Base-by-base conservation (phyloP, 495 filamentous ascomycete genomes). In the Aspergillus diversus region DNA sequence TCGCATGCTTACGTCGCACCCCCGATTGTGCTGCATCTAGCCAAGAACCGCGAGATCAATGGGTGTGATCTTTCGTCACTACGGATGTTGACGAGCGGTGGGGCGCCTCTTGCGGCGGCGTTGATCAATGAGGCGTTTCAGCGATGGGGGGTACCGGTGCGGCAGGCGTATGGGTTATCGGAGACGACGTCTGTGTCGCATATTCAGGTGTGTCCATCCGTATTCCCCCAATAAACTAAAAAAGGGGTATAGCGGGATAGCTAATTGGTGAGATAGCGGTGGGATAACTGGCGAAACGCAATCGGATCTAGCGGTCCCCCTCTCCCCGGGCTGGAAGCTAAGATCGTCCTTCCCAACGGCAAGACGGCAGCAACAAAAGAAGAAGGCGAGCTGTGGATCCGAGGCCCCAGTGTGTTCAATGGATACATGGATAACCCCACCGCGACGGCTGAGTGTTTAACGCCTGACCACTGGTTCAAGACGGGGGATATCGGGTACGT, bases 91-190 rank as follows among this genome's bases (percentile, higher is more conserved):
- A 91, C 87, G 68, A 92, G 86, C 4, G 93, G 89, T 8, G 93
- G 90, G 2, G 93, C 93, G 0, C 92, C 93, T 0, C 72, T 97
- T 16, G 90, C 89, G 0, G 73, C 77, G 15, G 91, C 95, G 47
- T 77, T 97, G 2, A 87, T 91, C 2, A 81, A 91, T 42, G 81
- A 86, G n/a, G 83, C 92, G 6, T 89, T 89, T 77, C 64, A 81
- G 7, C 80, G 91, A 1, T 75, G 91, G 17, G 81, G 83, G n/a
- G 75, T 96, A 17, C 84, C 84, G 47, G 76, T 92, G 2, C 87
- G 84, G 33, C 90, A 94, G 68, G 90, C 86, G 1, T 94, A 89
- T 82, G 91, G 91, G 8, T 86, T 92, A 81, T 92, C 87, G 2
- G 85, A 88, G 64, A 84, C 83, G 6, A 81, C 79, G 49, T 85